Evolutionary conservation across 805 yeast species (phyloP).

Genomic region (Monosporozyma yasuniensis): DNA sequence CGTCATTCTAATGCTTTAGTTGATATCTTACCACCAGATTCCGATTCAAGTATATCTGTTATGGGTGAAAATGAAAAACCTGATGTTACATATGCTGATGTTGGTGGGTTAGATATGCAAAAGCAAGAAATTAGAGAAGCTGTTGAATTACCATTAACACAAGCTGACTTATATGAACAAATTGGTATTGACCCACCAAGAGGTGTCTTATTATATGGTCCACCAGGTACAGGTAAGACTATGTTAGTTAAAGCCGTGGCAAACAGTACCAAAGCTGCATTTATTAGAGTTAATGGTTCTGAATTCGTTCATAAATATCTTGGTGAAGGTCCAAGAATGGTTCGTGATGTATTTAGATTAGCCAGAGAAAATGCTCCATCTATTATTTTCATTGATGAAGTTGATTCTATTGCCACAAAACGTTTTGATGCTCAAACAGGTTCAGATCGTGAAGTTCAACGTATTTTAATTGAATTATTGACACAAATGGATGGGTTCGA

Average conservation of each 20-base stretch:
- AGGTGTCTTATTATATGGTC: constrained; percentile 96
- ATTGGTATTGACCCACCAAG: constrained; percentile 99
- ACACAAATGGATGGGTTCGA: constrained; percentile 99
- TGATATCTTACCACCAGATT: constrained; percentile 96
- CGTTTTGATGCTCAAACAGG: constrained; percentile 99
- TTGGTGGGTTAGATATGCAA: constrained; percentile 98
- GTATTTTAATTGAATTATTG: constrained; percentile 87
- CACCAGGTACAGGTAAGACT: constrained; percentile 99
- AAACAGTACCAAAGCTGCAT: constrained; percentile 88
- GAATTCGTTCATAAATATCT: constrained; percentile 96
- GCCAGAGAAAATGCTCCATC: constrained; percentile 98
- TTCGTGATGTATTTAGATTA: constrained; percentile 91
- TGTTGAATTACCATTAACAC: constrained; percentile 91
- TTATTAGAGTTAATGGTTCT: constrained; percentile 94
- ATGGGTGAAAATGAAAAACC: constrained; percentile 91
- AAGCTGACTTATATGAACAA: constrained; percentile 90
- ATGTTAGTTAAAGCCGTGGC: constrained; percentile 99
- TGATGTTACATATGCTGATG: constrained; percentile 90
- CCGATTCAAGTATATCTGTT: constrained; percentile 91
- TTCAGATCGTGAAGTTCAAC: constrained; percentile 98
- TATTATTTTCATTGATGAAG: constrained; percentile 95
- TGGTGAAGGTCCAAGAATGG: constrained; percentile 99
- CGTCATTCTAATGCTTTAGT: constrained; percentile 98
- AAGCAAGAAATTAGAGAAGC: constrained; percentile 98
- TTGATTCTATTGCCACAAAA: constrained; percentile 97